A percentile compares a stretch with the other conserved stretches of the same genome.
phyloP scores from a whole-genome alignment of 805 yeast genomes.

The Blastobotrys muscicola region DNA sequence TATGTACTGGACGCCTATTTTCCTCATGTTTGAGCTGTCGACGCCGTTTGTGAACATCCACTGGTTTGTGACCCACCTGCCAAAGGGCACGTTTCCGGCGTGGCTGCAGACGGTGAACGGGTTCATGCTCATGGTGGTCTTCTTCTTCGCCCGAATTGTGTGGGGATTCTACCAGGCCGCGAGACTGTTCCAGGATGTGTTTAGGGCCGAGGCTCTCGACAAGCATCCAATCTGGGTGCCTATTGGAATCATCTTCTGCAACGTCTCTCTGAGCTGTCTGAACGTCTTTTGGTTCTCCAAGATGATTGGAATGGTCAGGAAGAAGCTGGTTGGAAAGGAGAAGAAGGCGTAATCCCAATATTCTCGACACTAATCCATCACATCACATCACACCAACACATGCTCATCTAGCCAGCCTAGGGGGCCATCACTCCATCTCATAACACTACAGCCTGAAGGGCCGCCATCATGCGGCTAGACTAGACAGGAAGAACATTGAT shows the following conservation, averaged over 20 bases:
- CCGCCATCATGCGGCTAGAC: too few relatives aligned
- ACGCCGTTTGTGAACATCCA: conserved; percentile 92
- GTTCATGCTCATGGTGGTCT: conserved; percentile 50
- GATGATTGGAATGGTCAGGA: conserved; percentile 50
- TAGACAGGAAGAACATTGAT: too few relatives aligned
- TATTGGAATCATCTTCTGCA: conserved; percentile 42
- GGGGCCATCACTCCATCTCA: too few relatives aligned
- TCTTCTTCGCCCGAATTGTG: conserved; percentile 67
- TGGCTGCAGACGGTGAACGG: conserved; percentile 60
- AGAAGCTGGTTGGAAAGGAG: too few relatives aligned
- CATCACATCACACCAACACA: too few relatives aligned
- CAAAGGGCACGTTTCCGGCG: conserved; percentile 53
- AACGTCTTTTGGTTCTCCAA: conserved; percentile 83
- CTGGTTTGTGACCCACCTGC: conserved; percentile 80
- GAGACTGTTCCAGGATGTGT: conserved; percentile 40
- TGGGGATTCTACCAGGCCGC: conserved; percentile 80
- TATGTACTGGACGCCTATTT: conserved; percentile 73
- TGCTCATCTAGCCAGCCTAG: too few relatives aligned
- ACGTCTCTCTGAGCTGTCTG: conserved; percentile 53
- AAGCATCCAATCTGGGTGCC: conserved; percentile 42
- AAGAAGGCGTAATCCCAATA: too few relatives aligned
- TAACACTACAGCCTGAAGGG: too few relatives aligned
- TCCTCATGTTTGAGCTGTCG: conserved; percentile 76
- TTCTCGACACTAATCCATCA: too few relatives aligned
- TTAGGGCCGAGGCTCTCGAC: conserved; percentile 15